Evolutionary conservation across 164 flowering plant species (phyloP).

Genomic region (Chimonanthus praecox): DNA sequence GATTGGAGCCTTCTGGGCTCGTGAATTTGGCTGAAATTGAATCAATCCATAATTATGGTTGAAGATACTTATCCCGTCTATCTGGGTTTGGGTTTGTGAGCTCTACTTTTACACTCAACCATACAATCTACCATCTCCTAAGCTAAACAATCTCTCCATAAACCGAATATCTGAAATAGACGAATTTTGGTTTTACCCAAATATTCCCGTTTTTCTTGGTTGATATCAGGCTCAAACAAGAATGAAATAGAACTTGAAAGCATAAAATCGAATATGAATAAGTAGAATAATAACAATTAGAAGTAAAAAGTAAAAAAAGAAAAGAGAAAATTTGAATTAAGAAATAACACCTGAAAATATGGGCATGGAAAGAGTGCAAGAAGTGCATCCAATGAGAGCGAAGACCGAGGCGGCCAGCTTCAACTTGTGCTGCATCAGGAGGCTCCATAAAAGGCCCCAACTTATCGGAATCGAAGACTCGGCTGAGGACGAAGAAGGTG

Average conservation of each 20-base stretch:
- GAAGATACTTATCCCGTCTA: too few relatives aligned
- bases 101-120: too few relatives aligned
- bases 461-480: constrained; percentile 29
- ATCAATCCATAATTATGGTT: too few relatives aligned
- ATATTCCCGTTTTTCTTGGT: too few relatives aligned
- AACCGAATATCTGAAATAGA: too few relatives aligned
- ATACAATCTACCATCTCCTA: too few relatives aligned
- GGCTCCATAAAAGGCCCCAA: constrained; percentile 58
- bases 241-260: background rate
- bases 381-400: constrained; percentile 56
- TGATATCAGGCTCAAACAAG: too few relatives aligned
- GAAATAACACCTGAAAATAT: constrained; percentile 55
- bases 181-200: too few relatives aligned
- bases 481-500: constrained; percentile 8
- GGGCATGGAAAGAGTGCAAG: constrained; percentile 90
- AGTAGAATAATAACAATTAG: background rate
- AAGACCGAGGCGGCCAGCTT: constrained; percentile 41
- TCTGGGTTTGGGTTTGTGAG: too few relatives aligned
- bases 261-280: background rate
- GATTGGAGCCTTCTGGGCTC: too few relatives aligned
- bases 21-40: too few relatives aligned
- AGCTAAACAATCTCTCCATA: too few relatives aligned
- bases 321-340: background rate
- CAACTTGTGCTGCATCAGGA: constrained; percentile 53
- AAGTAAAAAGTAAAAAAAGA: background rate